Percentiles rank a stretch among this genome's conserved stretches.
These are phyloP conservation scores for Polygonum aviculare DNA, from an alignment of 148 eudicot species.

Conservation along the genomic window DNA sequence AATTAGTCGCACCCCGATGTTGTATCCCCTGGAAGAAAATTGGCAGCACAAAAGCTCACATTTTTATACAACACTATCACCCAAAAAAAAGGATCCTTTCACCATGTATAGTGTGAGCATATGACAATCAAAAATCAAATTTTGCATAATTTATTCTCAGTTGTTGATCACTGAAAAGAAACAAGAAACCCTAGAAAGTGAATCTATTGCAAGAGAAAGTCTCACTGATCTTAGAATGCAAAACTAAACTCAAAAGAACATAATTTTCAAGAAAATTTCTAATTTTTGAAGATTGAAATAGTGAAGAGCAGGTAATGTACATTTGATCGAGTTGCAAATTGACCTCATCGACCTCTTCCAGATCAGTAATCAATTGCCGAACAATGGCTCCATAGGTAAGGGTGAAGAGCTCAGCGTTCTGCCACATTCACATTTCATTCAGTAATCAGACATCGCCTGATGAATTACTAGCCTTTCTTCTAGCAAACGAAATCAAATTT, in stretches of 20 bases:
- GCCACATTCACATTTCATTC: background rate
- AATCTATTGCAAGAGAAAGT: background rate
- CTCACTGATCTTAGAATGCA: background rate
- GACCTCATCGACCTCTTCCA: constrained; percentile 95
- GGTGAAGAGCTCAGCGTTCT: constrained; percentile 93
- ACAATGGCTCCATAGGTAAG: constrained; percentile 98
- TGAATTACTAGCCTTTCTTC: background rate
- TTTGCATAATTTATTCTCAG: background rate
- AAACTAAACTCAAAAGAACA: background rate
- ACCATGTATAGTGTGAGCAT: background rate
- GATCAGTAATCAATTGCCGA: constrained; percentile 85
- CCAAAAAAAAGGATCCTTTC: background rate
- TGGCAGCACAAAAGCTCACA: background rate
- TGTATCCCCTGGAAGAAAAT: constrained; percentile 66
- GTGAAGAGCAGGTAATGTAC: constrained; percentile 18
- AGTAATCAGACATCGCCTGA: background rate
- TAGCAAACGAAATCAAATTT: background rate
- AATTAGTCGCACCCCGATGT: constrained; percentile 80
- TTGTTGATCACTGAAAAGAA: background rate
- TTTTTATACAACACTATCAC: background rate
- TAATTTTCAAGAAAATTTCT: background rate
- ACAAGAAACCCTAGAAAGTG: background rate
- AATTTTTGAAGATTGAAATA: background rate
- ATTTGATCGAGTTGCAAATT: constrained; percentile 97
- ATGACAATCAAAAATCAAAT: background rate